Percentiles rank a stretch among this genome's conserved stretches.
Evolutionary conservation across 306 rosid genomes (phyloP).

Genomic region (Medicago lupulina): DNA sequence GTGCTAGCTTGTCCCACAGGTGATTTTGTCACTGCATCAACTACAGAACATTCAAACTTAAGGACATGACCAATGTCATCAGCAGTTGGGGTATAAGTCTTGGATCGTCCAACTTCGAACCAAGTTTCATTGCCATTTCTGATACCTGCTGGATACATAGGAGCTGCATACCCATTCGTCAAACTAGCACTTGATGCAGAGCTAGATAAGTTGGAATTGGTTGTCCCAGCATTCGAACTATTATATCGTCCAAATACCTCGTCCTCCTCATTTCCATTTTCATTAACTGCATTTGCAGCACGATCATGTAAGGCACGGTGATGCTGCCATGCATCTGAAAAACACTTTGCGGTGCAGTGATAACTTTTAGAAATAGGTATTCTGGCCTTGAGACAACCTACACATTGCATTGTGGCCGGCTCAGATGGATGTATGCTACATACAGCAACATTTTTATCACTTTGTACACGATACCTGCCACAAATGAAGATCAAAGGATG

Average conservation of each 20-base stretch:
- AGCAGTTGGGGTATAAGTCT: slow-evolving; percentile 84
- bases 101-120: slow-evolving; percentile 85
- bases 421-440: slow-evolving; percentile 98
- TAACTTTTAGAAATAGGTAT: slow-evolving; percentile 86
- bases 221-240: no score
- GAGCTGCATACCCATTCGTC: slow-evolving; percentile 80
- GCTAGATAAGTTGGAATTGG: slow-evolving; percentile 51
- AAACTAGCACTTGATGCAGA: slow-evolving; percentile 73
- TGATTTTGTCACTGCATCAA: slow-evolving; percentile 73
- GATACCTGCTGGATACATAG: slow-evolving; percentile 76
- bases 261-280: slow-evolving; percentile 90
- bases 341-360: slow-evolving; percentile 91
- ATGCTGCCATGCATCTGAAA: slow-evolving; percentile 98
- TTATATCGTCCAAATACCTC: slow-evolving; percentile 83
- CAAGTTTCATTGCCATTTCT: slow-evolving; percentile 90
- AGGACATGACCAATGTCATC: slow-evolving; percentile 95
- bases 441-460: slow-evolving; percentile 83
- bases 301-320: slow-evolving; percentile 97
- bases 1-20: slow-evolving; percentile 71
- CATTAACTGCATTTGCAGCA: slow-evolving; percentile 87
- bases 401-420: slow-evolving; percentile 91
- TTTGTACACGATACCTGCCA: slow-evolving; percentile 93
- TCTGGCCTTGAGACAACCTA: slow-evolving; percentile 85
- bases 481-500: slow-evolving; percentile 28
- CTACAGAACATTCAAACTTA: slow-evolving; percentile 91